phyloP scores from a whole-genome alignment of 2,329 filamentous ascomycete species.

The Fusarium tjaetaba region DNA sequence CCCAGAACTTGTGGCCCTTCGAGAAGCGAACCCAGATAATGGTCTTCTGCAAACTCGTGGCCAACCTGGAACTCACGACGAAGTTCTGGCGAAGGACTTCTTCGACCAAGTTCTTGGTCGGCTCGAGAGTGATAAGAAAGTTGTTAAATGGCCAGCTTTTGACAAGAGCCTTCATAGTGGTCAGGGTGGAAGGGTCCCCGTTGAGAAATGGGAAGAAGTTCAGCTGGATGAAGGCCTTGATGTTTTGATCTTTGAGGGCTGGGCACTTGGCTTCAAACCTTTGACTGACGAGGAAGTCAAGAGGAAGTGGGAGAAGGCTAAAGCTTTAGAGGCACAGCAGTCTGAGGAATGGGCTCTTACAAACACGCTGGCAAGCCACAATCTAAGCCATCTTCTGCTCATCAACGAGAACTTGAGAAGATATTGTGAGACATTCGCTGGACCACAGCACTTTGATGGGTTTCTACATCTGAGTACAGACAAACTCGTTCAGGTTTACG shows the following conservation, averaged over 20 bases:
- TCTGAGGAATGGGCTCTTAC: conserved; percentile 7
- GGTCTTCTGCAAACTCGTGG: conserved; percentile 32
- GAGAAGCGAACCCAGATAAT: conserved; percentile 32
- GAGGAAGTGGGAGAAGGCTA: conserved; percentile 33
- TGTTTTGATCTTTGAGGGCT: conserved; percentile 41
- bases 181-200: conserved; percentile 32
- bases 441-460: conserved; percentile 32
- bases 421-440: conserved; percentile 30
- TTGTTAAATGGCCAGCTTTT: conserved; percentile 36
- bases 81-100: conserved; percentile 17
- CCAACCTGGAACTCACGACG: conserved; percentile 39
- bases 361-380: conserved; percentile 30
- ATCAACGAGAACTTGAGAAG: conserved; percentile 39
- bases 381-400: conserved; percentile 25
- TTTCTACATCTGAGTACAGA: conserved; percentile 41
- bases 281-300: conserved; percentile 16
- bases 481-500: conserved; percentile 34
- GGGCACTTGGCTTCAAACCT: conserved; percentile 39
- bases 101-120: conserved; percentile 13
- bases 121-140: not conserved
- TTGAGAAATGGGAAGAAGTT: conserved; percentile 31
- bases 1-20: conserved; percentile 27
- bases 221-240: conserved; percentile 14
- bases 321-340: not conserved
- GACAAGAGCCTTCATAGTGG: conserved; percentile 39